These are phyloP conservation scores for Candida tammaniensis DNA, from an alignment of 805 yeast species.

Conservation along the genomic window DNA sequence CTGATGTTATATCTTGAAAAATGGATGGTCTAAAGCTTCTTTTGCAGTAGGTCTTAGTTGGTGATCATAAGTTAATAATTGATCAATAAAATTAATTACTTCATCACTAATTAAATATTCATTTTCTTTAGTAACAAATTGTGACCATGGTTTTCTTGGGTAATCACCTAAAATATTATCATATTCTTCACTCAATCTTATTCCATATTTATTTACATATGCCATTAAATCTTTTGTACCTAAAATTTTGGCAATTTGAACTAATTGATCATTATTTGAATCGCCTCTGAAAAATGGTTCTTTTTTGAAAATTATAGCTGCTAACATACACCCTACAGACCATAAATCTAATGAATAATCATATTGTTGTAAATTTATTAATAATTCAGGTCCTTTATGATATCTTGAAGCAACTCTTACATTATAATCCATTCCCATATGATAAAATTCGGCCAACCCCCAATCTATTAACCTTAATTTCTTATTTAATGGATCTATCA, in stretches of 20 bases:
- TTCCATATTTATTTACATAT: conserved; percentile 66
- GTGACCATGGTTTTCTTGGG: conserved; percentile 63
- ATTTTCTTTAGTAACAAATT: conserved; percentile 56
- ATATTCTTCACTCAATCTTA: conserved; percentile 71
- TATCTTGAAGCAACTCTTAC: conserved; percentile 91
- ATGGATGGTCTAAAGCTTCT: conserved; percentile 80
- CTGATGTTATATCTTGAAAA: conserved; percentile 34
- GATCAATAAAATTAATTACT: conserved; percentile 67
- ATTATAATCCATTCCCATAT: conserved; percentile 83
- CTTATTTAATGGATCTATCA: conserved; percentile 75
- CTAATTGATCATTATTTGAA: conserved; percentile 89
- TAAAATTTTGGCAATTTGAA: conserved; percentile 82
- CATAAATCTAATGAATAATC: conserved; percentile 88
- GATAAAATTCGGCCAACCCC: conserved; percentile 94
- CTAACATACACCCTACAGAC: conserved; percentile 91
- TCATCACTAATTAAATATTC: conserved; percentile 50
- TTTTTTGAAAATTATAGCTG: conserved; percentile 80
- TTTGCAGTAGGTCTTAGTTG: conserved; percentile 82
- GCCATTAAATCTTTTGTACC: conserved; percentile 74
- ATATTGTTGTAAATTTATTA: conserved; percentile 78
- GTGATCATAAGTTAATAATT: conserved; percentile 77
- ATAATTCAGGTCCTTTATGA: conserved; percentile 88
- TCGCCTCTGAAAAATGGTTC: conserved; percentile 94
- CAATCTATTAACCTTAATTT: conserved; percentile 80
- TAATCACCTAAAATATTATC: conserved; percentile 67